Percentiles rank a stretch among this genome's conserved stretches.
phyloP scores from a whole-genome alignment of 257 asterid genomes.

The Coffea eugenioides region DNA sequence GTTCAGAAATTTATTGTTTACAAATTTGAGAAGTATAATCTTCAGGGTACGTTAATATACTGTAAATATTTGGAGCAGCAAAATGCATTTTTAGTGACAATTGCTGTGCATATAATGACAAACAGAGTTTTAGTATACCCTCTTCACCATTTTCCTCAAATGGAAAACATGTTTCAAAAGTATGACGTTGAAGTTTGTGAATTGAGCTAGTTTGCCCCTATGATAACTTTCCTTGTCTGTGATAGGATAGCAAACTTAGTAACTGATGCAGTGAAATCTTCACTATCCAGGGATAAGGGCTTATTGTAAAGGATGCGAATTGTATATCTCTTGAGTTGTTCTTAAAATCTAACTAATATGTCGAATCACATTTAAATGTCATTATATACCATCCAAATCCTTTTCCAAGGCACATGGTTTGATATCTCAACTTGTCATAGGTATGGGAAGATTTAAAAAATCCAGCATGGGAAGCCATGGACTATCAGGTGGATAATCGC shows the following conservation, averaged over 20 bases:
- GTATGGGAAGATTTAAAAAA: slow-evolving; percentile 59
- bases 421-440: slow-evolving; percentile 25
- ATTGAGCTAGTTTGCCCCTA: neutral
- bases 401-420: neutral
- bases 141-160: neutral
- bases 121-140: neutral
- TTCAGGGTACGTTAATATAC: neutral
- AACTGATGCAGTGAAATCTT: neutral
- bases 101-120: neutral
- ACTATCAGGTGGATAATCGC: slow-evolving; percentile 47
- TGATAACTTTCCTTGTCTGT: neutral
- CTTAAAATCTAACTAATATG: neutral
- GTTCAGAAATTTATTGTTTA: neutral
- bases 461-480: slow-evolving; percentile 75
- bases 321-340: neutral
- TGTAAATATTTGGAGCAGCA: neutral
- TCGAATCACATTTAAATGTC: neutral
- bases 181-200: neutral
- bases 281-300: neutral
- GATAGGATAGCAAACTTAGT: neutral
- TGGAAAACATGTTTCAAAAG: neutral
- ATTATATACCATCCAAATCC: neutral
- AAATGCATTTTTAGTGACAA: neutral
- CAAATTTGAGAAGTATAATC: neutral
- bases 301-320: neutral